Base-by-base conservation (phyloP, 371 early-diverging fungal species). In the Syncephalastrum contaminatum region DNA sequence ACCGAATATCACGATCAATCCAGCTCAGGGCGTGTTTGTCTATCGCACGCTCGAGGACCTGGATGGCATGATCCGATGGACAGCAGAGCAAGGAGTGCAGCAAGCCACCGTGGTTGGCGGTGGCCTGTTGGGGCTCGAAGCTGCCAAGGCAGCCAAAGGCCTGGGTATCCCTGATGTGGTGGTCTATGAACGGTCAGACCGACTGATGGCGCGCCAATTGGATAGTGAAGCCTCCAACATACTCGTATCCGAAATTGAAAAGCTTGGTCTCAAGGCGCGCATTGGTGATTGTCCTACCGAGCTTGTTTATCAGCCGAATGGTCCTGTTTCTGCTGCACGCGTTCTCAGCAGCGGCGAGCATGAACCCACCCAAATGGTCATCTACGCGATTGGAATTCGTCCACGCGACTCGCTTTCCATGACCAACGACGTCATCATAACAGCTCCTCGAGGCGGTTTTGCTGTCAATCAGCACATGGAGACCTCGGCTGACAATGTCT, bases 121-220 rank as follows among this genome's bases (percentile, higher is more conserved):
- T n/a, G 88, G 88, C 41, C 60, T 87, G 39, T 65, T 87, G 21
- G 88, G 88, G 10, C 63, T 87, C 24, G 88, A 87, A 63, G 88
- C 88, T 19, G 88, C 88, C 51, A 81, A 83, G 49, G 88, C 84
- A 39, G 74, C 75, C 47, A 59, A 64, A 40, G 84, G 86, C 60
- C 66, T 88, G 22, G 78, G 75, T 12, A 67, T 83, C n/a, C 16
- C 14, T 7, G 54, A 70, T 25, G 73, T 79, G 18, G 75, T 69
- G 4, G 72, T 88, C 21, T 67, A 79, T 56, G 86, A 88, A 53
- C 69, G 84, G 15, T 73, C 72, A 44, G 67, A 64, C 39, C 73
- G 77, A 24, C 59, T 84, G 19, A 66, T 88, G 71, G 25, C 65
- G 4, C 75, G 87, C 18, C 88, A 88, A 63, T 68, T 88, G 12